phyloP scores from a whole-genome alignment of 2,329 filamentous ascomycete species.

The Epichloe typhina region DNA sequence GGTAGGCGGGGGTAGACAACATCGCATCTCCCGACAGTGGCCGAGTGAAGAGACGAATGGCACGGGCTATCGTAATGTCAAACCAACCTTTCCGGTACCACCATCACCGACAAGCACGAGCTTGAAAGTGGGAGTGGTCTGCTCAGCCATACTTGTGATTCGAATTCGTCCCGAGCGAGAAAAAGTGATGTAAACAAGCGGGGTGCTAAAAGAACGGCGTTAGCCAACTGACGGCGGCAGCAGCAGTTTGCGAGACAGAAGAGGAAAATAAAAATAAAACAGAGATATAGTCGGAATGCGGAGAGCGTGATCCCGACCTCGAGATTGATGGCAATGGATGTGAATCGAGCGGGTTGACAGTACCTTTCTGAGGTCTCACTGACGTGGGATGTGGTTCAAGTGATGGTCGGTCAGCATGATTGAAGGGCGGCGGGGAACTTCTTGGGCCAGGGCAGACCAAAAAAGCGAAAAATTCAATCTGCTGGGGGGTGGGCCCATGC shows the following conservation, averaged over 20 bases:
- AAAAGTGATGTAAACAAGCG: conserved; percentile 34
- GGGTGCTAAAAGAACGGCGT: conserved; percentile 25
- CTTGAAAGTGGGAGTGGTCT: conserved; percentile 77
- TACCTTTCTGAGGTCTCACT: conserved; percentile 13
- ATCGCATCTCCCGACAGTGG: neutral
- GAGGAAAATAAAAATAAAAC: neutral
- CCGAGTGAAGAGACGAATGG: conserved; percentile 10
- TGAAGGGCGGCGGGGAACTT: conserved; percentile 27
- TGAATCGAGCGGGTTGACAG: conserved; percentile 7
- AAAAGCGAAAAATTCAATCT: conserved; percentile 32
- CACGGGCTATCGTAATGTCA: neutral
- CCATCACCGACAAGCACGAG: conserved; percentile 98
- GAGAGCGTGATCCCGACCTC: neutral
- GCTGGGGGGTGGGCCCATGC: conserved; percentile 16
- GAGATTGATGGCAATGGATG: conserved; percentile 13
- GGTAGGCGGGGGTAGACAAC: conserved; percentile 13
- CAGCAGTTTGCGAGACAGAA: neutral
- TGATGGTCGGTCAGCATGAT: conserved; percentile 23
- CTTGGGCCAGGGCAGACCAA: conserved; percentile 21
- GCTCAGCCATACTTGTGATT: conserved; percentile 47
- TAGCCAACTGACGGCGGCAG: conserved; percentile 15
- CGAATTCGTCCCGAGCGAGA: conserved; percentile 9
- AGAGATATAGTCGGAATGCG: neutral
- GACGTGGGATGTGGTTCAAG: conserved; percentile 19
- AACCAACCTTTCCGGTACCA: conserved; percentile 88